Percentiles rank a stretch among this genome's conserved stretches.
phyloP scores from a whole-genome alignment of 2,329 filamentous ascomycete species.

The Pseudogymnoascus sp. region DNA sequence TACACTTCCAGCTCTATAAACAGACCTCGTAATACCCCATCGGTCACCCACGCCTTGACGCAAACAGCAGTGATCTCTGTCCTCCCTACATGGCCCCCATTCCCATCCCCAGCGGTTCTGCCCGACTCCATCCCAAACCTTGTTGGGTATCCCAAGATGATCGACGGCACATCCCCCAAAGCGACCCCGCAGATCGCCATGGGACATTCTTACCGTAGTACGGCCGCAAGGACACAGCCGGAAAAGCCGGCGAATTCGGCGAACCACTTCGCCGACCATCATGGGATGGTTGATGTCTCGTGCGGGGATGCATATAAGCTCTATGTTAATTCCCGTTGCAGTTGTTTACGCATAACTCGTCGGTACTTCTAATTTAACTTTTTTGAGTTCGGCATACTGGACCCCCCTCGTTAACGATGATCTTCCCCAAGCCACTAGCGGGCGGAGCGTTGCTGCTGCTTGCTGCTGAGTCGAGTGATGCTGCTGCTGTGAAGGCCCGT shows the following conservation, averaged over 20 bases:
- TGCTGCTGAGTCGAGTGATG: not conserved
- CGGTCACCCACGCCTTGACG: not conserved
- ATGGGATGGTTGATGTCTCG: not conserved
- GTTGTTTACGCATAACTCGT: not conserved
- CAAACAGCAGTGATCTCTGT: not conserved
- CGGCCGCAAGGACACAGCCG: no score
- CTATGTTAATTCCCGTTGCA: not conserved
- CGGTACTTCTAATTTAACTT: no score
- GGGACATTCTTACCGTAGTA: not conserved
- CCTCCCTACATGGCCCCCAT: not conserved
- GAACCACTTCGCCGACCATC: not conserved
- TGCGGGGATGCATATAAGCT: not conserved
- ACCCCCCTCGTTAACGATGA: not conserved
- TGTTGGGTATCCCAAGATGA: not conserved
- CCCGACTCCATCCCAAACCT: not conserved
- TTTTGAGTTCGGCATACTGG: not conserved
- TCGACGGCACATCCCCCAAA: not conserved
- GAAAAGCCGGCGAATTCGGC: not conserved
- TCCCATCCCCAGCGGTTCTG: not conserved
- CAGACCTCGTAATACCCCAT: not conserved
- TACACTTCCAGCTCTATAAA: not conserved
- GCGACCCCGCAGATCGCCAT: not conserved
- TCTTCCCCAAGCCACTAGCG: not conserved
- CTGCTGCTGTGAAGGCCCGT: not conserved
- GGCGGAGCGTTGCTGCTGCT: not conserved